Evolutionary conservation across 1,284 basidiomycete genomes (phyloP).

Genomic region (Sporisorium graminicola): DNA sequence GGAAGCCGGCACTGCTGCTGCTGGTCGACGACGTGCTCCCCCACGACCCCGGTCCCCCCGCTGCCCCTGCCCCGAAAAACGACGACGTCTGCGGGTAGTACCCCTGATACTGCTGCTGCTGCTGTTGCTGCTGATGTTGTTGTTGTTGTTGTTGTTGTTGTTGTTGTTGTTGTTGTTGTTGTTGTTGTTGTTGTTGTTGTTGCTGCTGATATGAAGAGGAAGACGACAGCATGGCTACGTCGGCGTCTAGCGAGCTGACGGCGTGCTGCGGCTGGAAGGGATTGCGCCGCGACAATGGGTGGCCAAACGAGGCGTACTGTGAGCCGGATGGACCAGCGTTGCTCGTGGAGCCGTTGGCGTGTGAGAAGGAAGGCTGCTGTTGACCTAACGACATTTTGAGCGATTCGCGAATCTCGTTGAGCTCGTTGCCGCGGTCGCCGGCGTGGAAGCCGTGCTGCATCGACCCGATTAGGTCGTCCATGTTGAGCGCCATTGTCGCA

Average conservation of each 20-base stretch:
- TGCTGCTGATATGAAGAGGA: conserved; percentile 17
- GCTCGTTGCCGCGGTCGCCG: conserved; percentile 57
- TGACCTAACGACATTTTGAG: conserved; percentile 49
- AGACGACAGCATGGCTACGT: conserved; percentile 49
- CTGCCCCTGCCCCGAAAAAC: conserved; percentile 22
- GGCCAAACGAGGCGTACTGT: conserved; percentile 7
- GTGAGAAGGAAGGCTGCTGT: conserved; percentile 10
- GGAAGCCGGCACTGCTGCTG: conserved; percentile 4
- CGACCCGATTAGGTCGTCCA: conserved; percentile 63
- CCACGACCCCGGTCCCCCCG: conserved; percentile 27
- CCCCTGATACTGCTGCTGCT: not conserved
- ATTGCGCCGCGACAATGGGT: not conserved
- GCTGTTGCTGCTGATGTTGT: conserved; percentile 4
- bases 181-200: no score
- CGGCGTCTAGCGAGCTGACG: conserved; percentile 37
- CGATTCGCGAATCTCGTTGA: conserved; percentile 56
- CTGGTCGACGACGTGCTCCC: conserved; percentile 31
- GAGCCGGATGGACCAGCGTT: conserved; percentile 19
- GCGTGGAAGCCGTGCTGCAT: conserved; percentile 61
- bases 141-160: no score
- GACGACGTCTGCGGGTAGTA: conserved; percentile 9
- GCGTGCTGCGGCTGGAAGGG: conserved; percentile 1
- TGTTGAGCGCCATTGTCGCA: conserved; percentile 56
- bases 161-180: no score
- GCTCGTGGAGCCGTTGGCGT: not conserved